Evolutionary conservation across 306 rosid species (phyloP), one percentile per base, ranked within the genome.

Genomic region (Comarum palustre): DNA sequence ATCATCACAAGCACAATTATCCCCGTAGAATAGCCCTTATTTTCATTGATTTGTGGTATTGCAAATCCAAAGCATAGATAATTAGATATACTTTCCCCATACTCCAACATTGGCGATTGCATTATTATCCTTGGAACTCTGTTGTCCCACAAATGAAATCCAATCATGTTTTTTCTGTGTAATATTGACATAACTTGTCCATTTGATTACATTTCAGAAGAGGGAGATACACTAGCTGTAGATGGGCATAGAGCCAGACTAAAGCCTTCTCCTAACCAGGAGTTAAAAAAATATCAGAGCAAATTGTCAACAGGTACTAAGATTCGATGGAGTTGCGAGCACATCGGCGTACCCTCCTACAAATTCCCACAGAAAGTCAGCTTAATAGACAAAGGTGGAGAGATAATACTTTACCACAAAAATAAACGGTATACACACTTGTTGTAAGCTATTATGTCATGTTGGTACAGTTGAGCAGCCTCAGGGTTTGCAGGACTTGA

Each of bases 321-420:
- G 80, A 81, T 19, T 76, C 84, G 6, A 60, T 77, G 62, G 84
- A 81, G 42, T 43, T 17, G 24, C 68, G 78, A 66, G 84, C 78
- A 68, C 73, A 72, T 36, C 73, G 39, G 46, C 78, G 84, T 17
- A 81, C 76, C 72, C 78, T 81, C 75, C 81, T 81, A 73, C 69
- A 72, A 71, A 66, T 60, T 76, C 2, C 17, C 45, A 61, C 27
- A 69, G 14, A 6, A 15, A 43, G 31, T 66, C 66, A 51, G 61
- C 52, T 43, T 66, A 17, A 47, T 9, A 24, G 25, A 24, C 39
- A 17, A 2, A 16, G 42, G 13, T 54, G 20, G 42, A 55, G 12
- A 39, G 20, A 19, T 25, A 9, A 59, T n/a, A n/a, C 13, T 38
- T 9, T 48, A 5, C 20, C 11, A 0, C 9, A 29, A 60, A 34